Conservation (phyloP, 2,329 filamentous ascomycete species). For the Penicillium corylophilum region DNA sequence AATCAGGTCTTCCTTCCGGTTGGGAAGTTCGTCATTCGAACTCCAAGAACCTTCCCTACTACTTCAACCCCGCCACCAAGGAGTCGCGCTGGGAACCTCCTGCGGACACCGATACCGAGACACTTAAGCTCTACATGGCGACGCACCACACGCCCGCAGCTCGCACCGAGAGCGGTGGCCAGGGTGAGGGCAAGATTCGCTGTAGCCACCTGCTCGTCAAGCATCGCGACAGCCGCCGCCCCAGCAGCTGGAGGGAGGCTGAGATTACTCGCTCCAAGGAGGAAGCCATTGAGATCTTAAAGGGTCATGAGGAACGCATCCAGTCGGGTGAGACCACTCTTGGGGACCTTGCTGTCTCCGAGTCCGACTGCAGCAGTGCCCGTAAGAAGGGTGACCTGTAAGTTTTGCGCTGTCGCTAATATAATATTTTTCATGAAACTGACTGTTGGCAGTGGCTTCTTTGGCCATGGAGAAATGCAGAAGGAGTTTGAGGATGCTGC, state of each 20-base stretch:
- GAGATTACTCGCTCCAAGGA: conserved; percentile 86
- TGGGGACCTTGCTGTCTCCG: conserved; percentile 79
- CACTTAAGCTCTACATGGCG: conserved; percentile 92
- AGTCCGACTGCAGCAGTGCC: conserved; percentile 94
- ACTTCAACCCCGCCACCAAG: conserved; percentile 86
- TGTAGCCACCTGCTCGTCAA: conserved; percentile 92
- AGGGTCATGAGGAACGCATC: conserved; percentile 74
- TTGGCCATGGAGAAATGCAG: conserved; percentile 94
- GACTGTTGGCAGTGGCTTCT: conserved; percentile 66
- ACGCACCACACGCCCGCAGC: conserved; percentile 65
- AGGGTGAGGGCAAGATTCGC: conserved; percentile 79
- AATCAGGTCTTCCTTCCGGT: conserved; percentile 76
- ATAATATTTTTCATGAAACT: neutral
- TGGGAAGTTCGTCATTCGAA: conserved; percentile 99
- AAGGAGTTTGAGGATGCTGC: conserved; percentile 97
- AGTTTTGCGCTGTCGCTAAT: conserved; percentile 32
- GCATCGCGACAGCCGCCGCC: conserved; percentile 82
- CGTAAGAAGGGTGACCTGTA: conserved; percentile 87
- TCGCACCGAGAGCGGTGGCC: conserved; percentile 32
- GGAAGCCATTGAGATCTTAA: conserved; percentile 76
- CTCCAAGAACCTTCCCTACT: conserved; percentile 98
- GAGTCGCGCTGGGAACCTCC: conserved; percentile 96
- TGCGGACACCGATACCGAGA: conserved; percentile 80
- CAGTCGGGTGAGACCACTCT: conserved; percentile 66
- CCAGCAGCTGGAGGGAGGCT: conserved; percentile 88